These are phyloP conservation scores for Acanthamoeba royreba DNA, from an alignment of 208 protist genomes.

Conservation along the genomic window DNA sequence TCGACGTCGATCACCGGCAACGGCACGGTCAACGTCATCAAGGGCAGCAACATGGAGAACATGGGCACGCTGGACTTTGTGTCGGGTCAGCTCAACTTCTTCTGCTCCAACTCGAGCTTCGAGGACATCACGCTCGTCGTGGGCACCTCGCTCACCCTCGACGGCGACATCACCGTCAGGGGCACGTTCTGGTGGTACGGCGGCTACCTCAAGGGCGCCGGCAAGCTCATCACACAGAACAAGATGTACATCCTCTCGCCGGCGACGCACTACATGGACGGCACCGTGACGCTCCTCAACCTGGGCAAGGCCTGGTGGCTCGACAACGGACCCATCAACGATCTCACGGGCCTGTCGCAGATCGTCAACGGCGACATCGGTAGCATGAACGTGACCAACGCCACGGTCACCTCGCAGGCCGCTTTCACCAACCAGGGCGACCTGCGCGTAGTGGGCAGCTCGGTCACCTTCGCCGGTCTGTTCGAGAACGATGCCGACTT, in stretches of 20 bases:
- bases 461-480: not conserved
- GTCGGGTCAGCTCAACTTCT: constrained; percentile 26
- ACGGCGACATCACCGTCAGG: constrained; percentile 41
- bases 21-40: constrained; percentile 39
- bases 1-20: constrained; percentile 27
- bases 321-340: not conserved
- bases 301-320: not conserved
- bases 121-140: constrained; percentile 17
- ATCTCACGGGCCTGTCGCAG: not conserved
- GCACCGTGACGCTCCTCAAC: constrained; percentile 18
- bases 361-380: not conserved
- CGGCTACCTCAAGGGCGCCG: constrained; percentile 38
- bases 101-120: constrained; percentile 35
- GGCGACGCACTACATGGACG: constrained; percentile 23
- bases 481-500: not conserved
- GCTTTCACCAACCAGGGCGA: not conserved
- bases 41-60: constrained; percentile 19
- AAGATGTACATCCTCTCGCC: constrained; percentile 20
- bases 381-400: not conserved
- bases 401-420: not conserved
- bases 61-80: constrained; percentile 43
- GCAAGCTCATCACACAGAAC: constrained; percentile 16
- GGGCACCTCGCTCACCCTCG: constrained; percentile 29
- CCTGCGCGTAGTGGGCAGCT: not conserved
- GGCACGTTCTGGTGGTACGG: constrained; percentile 47